These are phyloP conservation scores for Ustilago crameri DNA, from an alignment of 1,284 basidiomycete species.

Conservation along the genomic window DNA sequence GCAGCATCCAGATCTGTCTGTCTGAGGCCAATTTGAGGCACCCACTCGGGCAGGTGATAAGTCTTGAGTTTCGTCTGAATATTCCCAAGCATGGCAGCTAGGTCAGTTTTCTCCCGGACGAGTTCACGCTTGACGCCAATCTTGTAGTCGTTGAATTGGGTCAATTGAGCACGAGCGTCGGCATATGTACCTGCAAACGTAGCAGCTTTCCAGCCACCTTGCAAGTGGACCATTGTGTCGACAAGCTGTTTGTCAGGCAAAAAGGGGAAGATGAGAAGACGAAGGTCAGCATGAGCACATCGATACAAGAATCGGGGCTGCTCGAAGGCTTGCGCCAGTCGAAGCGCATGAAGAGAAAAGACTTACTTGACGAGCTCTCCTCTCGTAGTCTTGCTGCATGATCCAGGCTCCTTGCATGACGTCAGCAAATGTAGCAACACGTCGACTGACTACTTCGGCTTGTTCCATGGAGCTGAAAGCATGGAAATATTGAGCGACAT, in stretches of 20 bases:
- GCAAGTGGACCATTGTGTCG: constrained; percentile 40
- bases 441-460: constrained; percentile 89
- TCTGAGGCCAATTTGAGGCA: constrained; percentile 49
- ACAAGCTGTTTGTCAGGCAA: constrained; percentile 45
- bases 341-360: neutral
- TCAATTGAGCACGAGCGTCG: constrained; percentile 81
- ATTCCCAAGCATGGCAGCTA: constrained; percentile 88
- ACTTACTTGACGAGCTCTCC: constrained; percentile 79
- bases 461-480: constrained; percentile 98
- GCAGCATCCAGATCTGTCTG: constrained; percentile 79
- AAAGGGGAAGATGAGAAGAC: no score
- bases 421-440: constrained; percentile 95
- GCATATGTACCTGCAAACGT: constrained; percentile 72
- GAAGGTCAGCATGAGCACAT: neutral
- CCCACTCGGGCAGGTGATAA: constrained; percentile 74
- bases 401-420: constrained; percentile 80
- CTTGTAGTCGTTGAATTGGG: constrained; percentile 83
- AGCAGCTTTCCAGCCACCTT: constrained; percentile 50
- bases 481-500: constrained; percentile 95
- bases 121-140: constrained; percentile 84
- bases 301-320: no score
- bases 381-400: constrained; percentile 90
- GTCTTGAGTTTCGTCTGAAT: constrained; percentile 94
- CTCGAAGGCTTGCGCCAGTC: neutral
- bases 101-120: constrained; percentile 89